Evolutionary conservation across 2,329 filamentous ascomycete genomes (phyloP).

Genomic region (Trichoderma harzianum): DNA sequence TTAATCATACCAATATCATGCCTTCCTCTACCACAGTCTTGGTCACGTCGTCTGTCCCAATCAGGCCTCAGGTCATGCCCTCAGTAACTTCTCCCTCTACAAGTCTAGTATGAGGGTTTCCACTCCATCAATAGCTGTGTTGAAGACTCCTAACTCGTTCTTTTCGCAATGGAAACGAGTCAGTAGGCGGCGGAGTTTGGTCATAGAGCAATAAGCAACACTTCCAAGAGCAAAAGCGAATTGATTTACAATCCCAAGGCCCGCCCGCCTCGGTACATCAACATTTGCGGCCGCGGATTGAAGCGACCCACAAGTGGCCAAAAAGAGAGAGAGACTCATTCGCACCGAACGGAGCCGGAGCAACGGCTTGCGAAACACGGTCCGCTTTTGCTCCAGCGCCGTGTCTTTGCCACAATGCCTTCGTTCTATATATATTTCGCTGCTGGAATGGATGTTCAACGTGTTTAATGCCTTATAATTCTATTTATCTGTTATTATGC

Average conservation of each 20-base stretch:
- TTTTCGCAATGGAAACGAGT: not conserved
- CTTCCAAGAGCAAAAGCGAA: not conserved
- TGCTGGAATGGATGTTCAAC: not conserved
- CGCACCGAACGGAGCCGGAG: not conserved
- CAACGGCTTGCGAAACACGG: not conserved
- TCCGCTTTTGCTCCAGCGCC: not conserved
- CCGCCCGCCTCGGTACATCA: not conserved
- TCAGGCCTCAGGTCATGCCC: not conserved
- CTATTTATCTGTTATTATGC: not conserved
- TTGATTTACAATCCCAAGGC: not conserved
- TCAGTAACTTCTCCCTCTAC: not conserved
- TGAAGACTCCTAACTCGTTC: accelerated
- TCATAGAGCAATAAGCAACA: not conserved
- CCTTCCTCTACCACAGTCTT: not conserved
- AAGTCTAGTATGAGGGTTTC: not conserved
- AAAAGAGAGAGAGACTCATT: not conserved
- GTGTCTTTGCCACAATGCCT: not conserved
- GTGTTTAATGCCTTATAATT: accelerated
- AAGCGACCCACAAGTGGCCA: not conserved
- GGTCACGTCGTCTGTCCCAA: not conserved
- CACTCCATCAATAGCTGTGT: not conserved
- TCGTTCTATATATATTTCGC: not conserved
- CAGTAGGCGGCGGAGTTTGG: not conserved
- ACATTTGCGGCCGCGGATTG: not conserved
- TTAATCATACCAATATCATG: not conserved